phyloP scores from a whole-genome alignment of 768 basidiomycete species.

The Leccinum obscurum region DNA sequence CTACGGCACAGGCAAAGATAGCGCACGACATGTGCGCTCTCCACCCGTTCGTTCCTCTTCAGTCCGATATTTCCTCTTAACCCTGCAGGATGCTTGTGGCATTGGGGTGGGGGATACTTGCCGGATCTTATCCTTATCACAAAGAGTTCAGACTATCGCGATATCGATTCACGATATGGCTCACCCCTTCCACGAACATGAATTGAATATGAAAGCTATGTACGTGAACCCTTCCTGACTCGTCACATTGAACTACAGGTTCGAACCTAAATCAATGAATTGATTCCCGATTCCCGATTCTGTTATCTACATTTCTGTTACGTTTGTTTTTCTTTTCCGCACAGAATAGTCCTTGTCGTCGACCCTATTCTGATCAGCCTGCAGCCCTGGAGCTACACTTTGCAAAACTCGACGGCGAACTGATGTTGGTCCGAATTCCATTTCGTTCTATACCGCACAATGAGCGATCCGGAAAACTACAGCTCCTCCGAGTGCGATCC shows the following conservation, averaged over 20 bases:
- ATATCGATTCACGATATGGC: conserved; percentile 65
- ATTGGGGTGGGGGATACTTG: not conserved
- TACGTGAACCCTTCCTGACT: conserved; percentile 29
- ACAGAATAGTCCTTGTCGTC: conserved; percentile 75
- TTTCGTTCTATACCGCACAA: conserved; percentile 43
- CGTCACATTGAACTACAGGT: conserved; percentile 18
- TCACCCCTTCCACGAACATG: conserved; percentile 60
- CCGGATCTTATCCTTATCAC: conserved; percentile 18
- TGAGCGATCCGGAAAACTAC: conserved; percentile 65
- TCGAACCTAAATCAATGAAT: conserved; percentile 4
- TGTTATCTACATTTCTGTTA: conserved; percentile 4
- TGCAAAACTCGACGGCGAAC: not conserved
- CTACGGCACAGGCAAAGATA: conserved; percentile 58
- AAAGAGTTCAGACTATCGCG: conserved; percentile 60
- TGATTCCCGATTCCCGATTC: not conserved
- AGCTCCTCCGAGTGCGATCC: conserved; percentile 48
- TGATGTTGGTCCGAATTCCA: conserved; percentile 3
- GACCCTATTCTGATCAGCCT: conserved; percentile 62
- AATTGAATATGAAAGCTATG: conserved; percentile 68
- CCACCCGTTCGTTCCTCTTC: not conserved
- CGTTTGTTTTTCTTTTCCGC: conserved; percentile 8
- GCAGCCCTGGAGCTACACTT: conserved; percentile 1
- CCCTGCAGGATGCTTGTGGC: not conserved
- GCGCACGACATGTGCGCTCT: conserved; percentile 63
- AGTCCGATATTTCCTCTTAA: not conserved